Base-by-base conservation (phyloP, 2,329 filamentous ascomycete species). In the Neonectria hederae region DNA sequence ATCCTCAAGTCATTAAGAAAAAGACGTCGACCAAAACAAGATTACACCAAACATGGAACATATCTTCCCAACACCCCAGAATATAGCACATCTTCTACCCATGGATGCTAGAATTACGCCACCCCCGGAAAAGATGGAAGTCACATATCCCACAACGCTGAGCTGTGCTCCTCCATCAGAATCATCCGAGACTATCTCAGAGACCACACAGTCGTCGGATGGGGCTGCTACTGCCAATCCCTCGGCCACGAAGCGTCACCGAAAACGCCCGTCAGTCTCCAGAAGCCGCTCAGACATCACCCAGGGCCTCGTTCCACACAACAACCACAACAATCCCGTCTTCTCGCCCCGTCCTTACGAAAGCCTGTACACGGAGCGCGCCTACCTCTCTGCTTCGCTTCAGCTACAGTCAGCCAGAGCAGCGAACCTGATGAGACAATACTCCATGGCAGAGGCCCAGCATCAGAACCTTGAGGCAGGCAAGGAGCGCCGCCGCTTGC, bases 351-450 rank as follows among this genome's bases (percentile, higher is more conserved):
- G 82, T 1, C 72, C 81, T 0, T 78, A 83, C 53, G 76, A 81
- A 19, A 79, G 80, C 5, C 76, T 86, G 4, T 78, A 81, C 57
- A 73, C 74, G 4, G 85, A 89, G 68, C 77, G 79, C 13, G 74
- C 79, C 7, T 86, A 86, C 62, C 80, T 88, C 19, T 61, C 79
- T 1, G 64, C 74, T 19, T 74, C 73, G 10, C 78, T 87, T 0
- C 78, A 82, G 24, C 70, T 75, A 5, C 81, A 84, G 55, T 80
- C 80, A 38, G 48, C 62, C 6, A 77, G 76, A 7, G 77, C 81
- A 0, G 72, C 74, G 0, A 73, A 78, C 0, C 73, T 87, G 7
- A 78, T 83, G 30, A 70, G 72, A 10, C 75, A 75, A 28, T 80
- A 86, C 22, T 74, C 78, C 1, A 51, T 59, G 0, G 48, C 81